phyloP scores from a whole-genome alignment of 2,329 filamentous ascomycete genomes.

The Boeremia exigua region DNA sequence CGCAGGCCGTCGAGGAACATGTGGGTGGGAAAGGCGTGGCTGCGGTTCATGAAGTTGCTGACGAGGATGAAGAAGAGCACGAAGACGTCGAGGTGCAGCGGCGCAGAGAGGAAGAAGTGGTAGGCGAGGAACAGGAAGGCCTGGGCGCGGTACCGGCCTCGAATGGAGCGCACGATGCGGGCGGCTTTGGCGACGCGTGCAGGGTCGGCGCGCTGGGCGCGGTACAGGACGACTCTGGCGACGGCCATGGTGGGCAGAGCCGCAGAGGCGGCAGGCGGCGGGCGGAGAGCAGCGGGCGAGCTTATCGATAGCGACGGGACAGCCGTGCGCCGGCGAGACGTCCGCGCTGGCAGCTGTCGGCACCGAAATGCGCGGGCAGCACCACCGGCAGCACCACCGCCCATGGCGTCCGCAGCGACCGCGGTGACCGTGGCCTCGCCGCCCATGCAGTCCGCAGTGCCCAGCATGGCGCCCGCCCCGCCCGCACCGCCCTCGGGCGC shows the following conservation, averaged over 20 bases:
- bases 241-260: slow-evolving; percentile 20
- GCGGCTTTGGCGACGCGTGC: slow-evolving; percentile 31
- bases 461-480: too few relatives aligned
- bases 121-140: slow-evolving; percentile 43
- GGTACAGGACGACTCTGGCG: slow-evolving; percentile 24
- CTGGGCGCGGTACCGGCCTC: slow-evolving; percentile 37
- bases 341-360: too few relatives aligned
- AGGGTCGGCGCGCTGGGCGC: slow-evolving; percentile 14
- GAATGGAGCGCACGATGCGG: slow-evolving; percentile 37
- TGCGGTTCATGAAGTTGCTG: slow-evolving; percentile 45
- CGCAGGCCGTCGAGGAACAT: slow-evolving; percentile 34
- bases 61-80: slow-evolving; percentile 45
- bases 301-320: too few relatives aligned
- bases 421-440: too few relatives aligned
- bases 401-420: too few relatives aligned
- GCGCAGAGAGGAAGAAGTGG: slow-evolving; percentile 43
- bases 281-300: not conserved
- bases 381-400: too few relatives aligned
- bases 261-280: not conserved
- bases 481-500: too few relatives aligned
- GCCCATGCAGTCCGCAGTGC: too few relatives aligned
- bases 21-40: slow-evolving; percentile 36
- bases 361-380: too few relatives aligned
- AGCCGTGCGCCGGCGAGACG: too few relatives aligned
- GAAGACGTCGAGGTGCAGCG: slow-evolving; percentile 41